Percentiles rank a stretch among this genome's conserved stretches.
Conservation (phyloP, 2,329 filamentous ascomycete genomes). For the Alternaria novae-zelandiae region DNA sequence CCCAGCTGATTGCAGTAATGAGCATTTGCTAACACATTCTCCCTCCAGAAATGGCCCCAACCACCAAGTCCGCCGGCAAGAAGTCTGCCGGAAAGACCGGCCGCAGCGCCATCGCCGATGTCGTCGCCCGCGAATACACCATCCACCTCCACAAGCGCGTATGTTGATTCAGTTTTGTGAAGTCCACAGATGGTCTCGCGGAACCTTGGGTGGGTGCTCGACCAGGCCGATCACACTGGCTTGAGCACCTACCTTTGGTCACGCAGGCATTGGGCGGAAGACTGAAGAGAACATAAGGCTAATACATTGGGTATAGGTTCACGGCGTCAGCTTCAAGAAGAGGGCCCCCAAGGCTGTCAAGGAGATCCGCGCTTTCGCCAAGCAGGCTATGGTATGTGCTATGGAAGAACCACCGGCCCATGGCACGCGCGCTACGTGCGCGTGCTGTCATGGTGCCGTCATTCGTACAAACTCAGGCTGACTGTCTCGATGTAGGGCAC, state of each 20-base stretch:
- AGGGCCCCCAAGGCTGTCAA: slow-evolving; percentile 97
- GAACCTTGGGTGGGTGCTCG: slow-evolving; percentile 21
- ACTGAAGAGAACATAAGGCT: slow-evolving; percentile 58
- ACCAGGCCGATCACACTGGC: slow-evolving; percentile 29
- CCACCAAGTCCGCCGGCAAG: slow-evolving; percentile 55
- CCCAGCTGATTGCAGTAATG: not conserved
- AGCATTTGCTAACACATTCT: slow-evolving; percentile 23
- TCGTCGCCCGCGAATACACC: slow-evolving; percentile 99
- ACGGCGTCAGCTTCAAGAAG: slow-evolving; percentile 99
- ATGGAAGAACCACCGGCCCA: not conserved
- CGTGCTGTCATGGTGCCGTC: not conserved
- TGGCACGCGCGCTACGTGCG: not conserved
- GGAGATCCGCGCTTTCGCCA: slow-evolving; percentile 97
- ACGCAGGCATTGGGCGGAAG: slow-evolving; percentile 67
- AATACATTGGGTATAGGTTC: slow-evolving; percentile 72
- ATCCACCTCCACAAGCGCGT: slow-evolving; percentile 99
- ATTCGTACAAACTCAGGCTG: slow-evolving; percentile 13
- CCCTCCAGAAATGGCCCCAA: slow-evolving; percentile 50
- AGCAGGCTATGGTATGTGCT: slow-evolving; percentile 88
- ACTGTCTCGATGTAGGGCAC: slow-evolving; percentile 71
- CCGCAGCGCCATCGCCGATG: slow-evolving; percentile 97
- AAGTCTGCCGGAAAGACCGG: slow-evolving; percentile 70
- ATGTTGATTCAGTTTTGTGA: slow-evolving; percentile 77
- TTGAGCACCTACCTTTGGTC: slow-evolving; percentile 10
- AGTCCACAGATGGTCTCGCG: slow-evolving; percentile 67